phyloP scores from a whole-genome alignment of 139 green algal genomes.

The Micromonas commoda region DNA sequence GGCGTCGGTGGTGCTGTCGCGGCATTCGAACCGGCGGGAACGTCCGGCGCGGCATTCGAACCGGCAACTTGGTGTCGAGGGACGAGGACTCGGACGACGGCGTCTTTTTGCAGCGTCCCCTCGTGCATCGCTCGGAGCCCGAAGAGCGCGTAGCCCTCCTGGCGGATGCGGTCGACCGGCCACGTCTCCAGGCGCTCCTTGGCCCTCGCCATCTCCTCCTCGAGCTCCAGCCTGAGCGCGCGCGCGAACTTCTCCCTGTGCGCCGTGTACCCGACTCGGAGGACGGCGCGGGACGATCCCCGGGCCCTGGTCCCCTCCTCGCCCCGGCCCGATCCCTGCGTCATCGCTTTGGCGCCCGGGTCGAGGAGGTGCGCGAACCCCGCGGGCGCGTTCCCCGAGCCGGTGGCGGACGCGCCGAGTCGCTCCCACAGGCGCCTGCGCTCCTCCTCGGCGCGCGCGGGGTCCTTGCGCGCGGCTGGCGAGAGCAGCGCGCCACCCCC shows the following conservation, averaged over 20 bases:
- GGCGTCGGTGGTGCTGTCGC: no score
- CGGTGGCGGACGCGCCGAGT: neutral
- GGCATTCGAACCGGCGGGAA: no score
- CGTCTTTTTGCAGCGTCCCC: slow-evolving; percentile 9
- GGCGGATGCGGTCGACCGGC: slow-evolving; percentile 11
- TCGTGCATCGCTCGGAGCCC: slow-evolving; percentile 27
- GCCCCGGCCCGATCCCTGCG: no score
- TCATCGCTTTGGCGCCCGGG: no score
- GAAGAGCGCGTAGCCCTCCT: slow-evolving; percentile 34
- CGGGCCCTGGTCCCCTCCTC: no score
- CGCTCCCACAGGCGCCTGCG: neutral
- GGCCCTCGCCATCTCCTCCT: slow-evolving; percentile 28
- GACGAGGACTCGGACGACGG: neutral
- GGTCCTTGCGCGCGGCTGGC: neutral
- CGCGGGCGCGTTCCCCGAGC: neutral
- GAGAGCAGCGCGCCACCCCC: neutral
- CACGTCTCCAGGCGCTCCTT: slow-evolving; percentile 33
- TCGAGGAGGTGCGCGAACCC: neutral
- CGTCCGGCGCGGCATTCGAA: no score
- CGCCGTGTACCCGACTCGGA: neutral
- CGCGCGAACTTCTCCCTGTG: slow-evolving; percentile 4
- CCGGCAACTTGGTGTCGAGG: no score
- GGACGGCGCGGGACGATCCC: neutral
- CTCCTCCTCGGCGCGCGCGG: neutral
- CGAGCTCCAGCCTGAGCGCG: slow-evolving; percentile 25